These are phyloP conservation scores for Dendrothele bispora DNA, from an alignment of 768 basidiomycete species.

Conservation along the genomic window DNA sequence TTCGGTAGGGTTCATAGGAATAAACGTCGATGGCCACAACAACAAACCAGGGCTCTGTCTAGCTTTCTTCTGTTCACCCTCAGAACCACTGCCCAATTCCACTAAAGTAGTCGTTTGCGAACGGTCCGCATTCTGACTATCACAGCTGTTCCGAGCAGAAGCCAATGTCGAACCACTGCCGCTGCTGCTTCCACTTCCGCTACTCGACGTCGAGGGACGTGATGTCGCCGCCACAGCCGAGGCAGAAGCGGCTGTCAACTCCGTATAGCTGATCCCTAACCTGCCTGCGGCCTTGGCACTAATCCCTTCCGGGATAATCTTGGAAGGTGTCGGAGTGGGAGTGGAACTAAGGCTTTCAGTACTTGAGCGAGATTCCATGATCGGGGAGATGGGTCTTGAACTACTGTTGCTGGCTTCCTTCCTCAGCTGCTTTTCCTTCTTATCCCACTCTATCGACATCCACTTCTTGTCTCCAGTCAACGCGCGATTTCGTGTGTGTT, in stretches of 20 bases:
- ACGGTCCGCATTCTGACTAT: too few relatives aligned
- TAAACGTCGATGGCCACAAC: conserved; percentile 57
- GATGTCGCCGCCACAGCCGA: too few relatives aligned
- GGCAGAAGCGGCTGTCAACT: conserved; percentile 8
- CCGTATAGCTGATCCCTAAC: conserved; percentile 30
- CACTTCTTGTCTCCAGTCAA: conserved; percentile 28
- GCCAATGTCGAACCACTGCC: too few relatives aligned
- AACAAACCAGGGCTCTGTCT: conserved; percentile 65
- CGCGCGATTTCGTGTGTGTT: conserved; percentile 18
- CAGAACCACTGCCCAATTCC: too few relatives aligned
- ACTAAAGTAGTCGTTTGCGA: too few relatives aligned
- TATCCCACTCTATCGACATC: conserved; percentile 38
- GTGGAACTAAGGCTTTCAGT: conserved; percentile 20
- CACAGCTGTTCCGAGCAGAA: too few relatives aligned
- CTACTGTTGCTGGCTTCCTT: conserved; percentile 15
- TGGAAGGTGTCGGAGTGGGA: too few relatives aligned
- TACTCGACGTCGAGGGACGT: too few relatives aligned
- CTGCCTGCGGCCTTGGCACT: conserved; percentile 36
- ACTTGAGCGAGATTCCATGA: conserved; percentile 16
- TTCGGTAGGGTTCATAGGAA: conserved; percentile 56
- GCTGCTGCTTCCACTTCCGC: too few relatives aligned
- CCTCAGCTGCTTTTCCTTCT: conserved; percentile 27
- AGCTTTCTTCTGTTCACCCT: too few relatives aligned
- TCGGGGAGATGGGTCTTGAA: background rate
- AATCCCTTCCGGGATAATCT: conserved; percentile 27